Evolutionary conservation across 257 asterid genomes (phyloP), one percentile per base, ranked within the genome.

Genomic region (Misopates orontium): DNA sequence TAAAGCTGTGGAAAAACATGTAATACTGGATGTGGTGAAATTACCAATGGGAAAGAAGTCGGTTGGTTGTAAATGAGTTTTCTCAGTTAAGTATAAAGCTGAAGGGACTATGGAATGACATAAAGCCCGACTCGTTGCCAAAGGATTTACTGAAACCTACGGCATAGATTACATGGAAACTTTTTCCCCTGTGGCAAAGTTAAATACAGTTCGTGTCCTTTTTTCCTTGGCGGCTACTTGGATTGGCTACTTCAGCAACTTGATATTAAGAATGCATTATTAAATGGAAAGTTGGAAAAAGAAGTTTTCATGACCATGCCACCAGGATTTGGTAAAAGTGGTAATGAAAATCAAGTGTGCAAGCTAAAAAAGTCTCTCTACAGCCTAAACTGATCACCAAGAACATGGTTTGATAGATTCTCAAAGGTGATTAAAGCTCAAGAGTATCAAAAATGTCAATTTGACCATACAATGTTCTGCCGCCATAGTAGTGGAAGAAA

Each of bases 11-110:
- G 64, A 32, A 10, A 18, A 19, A 10, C 36, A 59, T n/a, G 17
- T 10, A 39, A 59, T 17, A 1, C 39, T 28, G 50, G 22, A 17
- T n/a, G 9, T 39, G 2, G 20, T 16, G 8, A 4, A 8, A 10
- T 18, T 59, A 0, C 50, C 49, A 0, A n/a, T 10, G 10, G 50
- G 31, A 1, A 36, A 59, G 28, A 14, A 31, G 4, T 1, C 47
- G 6, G 62, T 57, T 15, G 62, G 64, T 8, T 32, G 64, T 39
- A 32, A 17, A 17, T 59, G 48, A 50, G 50, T 59, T 2, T 56
- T 56, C 10, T 23, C 21, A 10, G 4, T 25, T 5, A 25, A 56
- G 10, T 31, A 24, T 9, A 15, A 25, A 31, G 42, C 62, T 1
- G 45, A 28, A 28, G 45, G 62, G 3, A 12, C 45, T 28, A 22